A percentile compares a stretch with the other conserved stretches of the same genome.
Evolutionary conservation across 1,284 basidiomycete species (phyloP).

Genomic region (Ustilago trichophora): DNA sequence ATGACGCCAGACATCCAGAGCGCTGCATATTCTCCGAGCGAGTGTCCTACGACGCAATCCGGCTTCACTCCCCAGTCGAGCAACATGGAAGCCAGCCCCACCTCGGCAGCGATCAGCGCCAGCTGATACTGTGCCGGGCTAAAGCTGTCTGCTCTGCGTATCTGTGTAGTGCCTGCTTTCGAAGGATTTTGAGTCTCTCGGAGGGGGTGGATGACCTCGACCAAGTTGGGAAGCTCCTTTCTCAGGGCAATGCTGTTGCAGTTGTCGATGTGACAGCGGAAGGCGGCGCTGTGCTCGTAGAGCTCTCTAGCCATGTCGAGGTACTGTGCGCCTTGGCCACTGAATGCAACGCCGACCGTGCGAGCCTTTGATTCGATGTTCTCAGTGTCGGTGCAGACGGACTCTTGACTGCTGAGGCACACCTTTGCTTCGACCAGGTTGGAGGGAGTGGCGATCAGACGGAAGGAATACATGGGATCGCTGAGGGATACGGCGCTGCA

Average conservation of each 20-base stretch:
- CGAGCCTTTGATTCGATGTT: neutral
- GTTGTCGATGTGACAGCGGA: slow-evolving; percentile 28
- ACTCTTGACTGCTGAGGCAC: slow-evolving; percentile 38
- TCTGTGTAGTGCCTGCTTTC: neutral
- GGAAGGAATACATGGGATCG: slow-evolving; percentile 30
- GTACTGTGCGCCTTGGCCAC: slow-evolving; percentile 50
- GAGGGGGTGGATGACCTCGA: slow-evolving; percentile 34
- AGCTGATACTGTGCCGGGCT: slow-evolving; percentile 41
- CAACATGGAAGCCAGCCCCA: slow-evolving; percentile 25
- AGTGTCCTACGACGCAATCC: slow-evolving; percentile 36
- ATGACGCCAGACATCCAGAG: slow-evolving; percentile 35
- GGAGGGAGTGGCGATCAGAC: slow-evolving; percentile 19
- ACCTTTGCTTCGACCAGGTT: slow-evolving; percentile 16
- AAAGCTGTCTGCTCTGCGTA: slow-evolving; percentile 29
- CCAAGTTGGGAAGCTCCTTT: slow-evolving; percentile 18
- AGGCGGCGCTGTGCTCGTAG: slow-evolving; percentile 19
- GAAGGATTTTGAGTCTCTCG: neutral
- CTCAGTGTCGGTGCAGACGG: slow-evolving; percentile 1
- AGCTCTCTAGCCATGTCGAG: slow-evolving; percentile 43
- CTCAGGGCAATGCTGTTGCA: slow-evolving; percentile 30
- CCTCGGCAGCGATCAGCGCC: slow-evolving; percentile 39
- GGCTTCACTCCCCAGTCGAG: slow-evolving; percentile 37
- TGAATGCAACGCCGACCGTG: slow-evolving; percentile 35
- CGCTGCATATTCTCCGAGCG: slow-evolving; percentile 50
- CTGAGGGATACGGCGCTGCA: slow-evolving; percentile 40